Conservation (phyloP, 257 asterid species). For the Ligustrum vulgare region DNA sequence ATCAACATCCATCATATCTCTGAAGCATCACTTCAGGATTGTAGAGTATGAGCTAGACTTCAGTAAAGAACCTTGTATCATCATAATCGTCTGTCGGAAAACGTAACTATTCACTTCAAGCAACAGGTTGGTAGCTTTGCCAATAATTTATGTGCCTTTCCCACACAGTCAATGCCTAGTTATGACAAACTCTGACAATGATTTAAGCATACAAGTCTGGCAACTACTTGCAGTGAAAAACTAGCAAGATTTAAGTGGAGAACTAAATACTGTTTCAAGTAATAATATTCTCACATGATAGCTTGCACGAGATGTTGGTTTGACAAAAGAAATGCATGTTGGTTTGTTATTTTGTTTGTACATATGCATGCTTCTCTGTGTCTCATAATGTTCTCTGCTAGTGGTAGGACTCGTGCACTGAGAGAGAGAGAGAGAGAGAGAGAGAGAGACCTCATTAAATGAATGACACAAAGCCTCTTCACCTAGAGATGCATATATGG, state of each 20-base stretch:
- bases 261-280: neutral
- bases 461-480: slow-evolving; percentile 98
- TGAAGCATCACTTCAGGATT: neutral
- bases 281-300: neutral
- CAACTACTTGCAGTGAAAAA: neutral
- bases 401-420: neutral
- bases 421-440: slow-evolving; percentile 21
- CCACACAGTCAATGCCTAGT: neutral
- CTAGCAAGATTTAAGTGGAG: neutral
- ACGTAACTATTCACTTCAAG: neutral
- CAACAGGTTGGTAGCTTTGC: neutral
- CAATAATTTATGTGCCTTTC: neutral
- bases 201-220: neutral
- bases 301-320: neutral
- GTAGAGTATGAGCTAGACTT: neutral
- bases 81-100: no score
- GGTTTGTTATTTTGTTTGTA: neutral
- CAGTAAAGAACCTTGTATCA: neutral
- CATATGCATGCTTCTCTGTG: neutral
- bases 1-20: neutral
- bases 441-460: slow-evolving; percentile 74
- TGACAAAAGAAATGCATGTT: neutral
- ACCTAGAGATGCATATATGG: slow-evolving; percentile 94
- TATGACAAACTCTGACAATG: neutral
- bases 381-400: neutral